Percentiles rank a stretch among this genome's conserved stretches.
phyloP scores from a whole-genome alignment of 805 yeast species.

The Martiniozyma abietophila region DNA sequence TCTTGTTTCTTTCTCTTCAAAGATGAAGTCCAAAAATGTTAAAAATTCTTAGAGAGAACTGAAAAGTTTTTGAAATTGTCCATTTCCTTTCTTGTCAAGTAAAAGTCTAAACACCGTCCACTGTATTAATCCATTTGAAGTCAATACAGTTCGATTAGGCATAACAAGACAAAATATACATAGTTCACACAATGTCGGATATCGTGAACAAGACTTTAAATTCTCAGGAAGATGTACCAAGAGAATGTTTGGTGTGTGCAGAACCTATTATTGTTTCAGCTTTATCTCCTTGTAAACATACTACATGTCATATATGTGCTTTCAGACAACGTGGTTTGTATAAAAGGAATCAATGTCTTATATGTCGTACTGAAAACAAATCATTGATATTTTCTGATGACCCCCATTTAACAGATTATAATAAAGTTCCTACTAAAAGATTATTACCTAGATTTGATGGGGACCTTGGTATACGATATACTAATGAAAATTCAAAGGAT shows the following conservation, averaged over 20 bases:
- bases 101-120: no score
- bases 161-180: no score
- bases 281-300: constrained; percentile 75
- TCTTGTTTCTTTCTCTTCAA: no score
- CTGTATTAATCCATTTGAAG: no score
- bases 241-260: constrained; percentile 76
- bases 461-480: constrained; percentile 50
- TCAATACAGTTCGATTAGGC: no score
- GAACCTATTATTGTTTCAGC: constrained; percentile 56
- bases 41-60: no score
- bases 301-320: constrained; percentile 73
- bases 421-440: constrained; percentile 7
- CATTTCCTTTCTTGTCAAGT: no score
- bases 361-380: constrained; percentile 69
- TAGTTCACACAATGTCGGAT: no score
- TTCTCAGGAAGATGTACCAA: constrained; percentile 9
- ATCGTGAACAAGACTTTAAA: no score
- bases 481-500: constrained; percentile 37
- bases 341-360: constrained; percentile 63
- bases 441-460: constrained; percentile 23
- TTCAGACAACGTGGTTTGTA: constrained; percentile 77
- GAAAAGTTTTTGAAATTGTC: no score
- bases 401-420: constrained; percentile 30
- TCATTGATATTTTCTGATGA: constrained; percentile 50
- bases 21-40: no score